Base-by-base conservation (phyloP, 495 filamentous ascomycete species). In the Lasiosphaeria miniovina region DNA sequence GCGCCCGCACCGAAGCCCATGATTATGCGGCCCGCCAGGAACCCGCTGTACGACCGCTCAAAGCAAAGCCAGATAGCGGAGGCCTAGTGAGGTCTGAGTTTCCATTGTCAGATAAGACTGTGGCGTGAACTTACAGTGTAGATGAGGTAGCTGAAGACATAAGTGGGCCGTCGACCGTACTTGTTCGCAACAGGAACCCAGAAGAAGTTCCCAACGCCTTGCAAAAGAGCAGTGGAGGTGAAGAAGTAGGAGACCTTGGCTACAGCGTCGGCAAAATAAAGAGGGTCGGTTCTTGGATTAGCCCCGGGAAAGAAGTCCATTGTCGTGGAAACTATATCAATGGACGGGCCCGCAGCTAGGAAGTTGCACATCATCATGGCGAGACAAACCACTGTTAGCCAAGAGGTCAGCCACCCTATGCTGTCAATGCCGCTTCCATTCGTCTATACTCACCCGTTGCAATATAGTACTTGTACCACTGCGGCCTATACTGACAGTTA, bases 321-420 rank as follows among this genome's bases (percentile, higher is more conserved):
- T 10, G 79, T 74, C 0, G 75, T 81, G 33, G 73, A 58, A 3
- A 77, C 71, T 33, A 84, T 79, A 41, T 77, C 81, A n/a, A 83
- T 74, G 7, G 78, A 75, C 5, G 81, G 82, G 4, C 72, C 81
- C 36, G 82, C 81, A 2, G 81, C 78, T 3, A 83, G 70, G 59
- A 84, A 82, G 64, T 83, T 83, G 69, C 76, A 82, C 59, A 83
- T 74, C 55, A 82, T 73, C 70, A 84, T 81, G 41, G 80, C 80
- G 7, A 79, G 46, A 56, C 77, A 82, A 6, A 82, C 76, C 7
- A 82, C 59, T 64, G 36, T 17, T n/a, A 3, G 33, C 3, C n/a
- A 24, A 36, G 11, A 31, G n/a, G 41, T 48, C 36, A 49, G 43
- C 41, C 31, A 15, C 15, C 8, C 32, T 3, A 17, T 36, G 1